These are phyloP conservation scores for Serendipita sp. DNA, from an alignment of 768 basidiomycete genomes.

Conservation along the genomic window DNA sequence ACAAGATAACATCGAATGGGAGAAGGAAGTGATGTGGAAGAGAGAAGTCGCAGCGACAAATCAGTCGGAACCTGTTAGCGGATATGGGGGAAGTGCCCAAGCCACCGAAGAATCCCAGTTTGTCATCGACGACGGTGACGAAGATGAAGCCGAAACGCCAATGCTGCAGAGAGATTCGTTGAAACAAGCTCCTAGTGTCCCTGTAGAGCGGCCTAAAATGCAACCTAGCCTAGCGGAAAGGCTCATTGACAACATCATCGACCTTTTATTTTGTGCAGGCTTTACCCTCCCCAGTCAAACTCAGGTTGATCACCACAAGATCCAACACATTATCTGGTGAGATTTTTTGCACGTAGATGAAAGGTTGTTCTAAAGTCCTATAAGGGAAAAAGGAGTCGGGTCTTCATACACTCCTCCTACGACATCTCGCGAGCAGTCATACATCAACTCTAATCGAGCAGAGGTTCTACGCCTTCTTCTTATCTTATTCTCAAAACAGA, in stretches of 20 bases:
- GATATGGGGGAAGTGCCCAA: conserved; percentile 10
- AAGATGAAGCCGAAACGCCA: conserved; percentile 23
- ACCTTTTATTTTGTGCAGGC: conserved; percentile 84
- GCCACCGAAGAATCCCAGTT: conserved; percentile 38
- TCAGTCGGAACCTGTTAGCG: conserved; percentile 10
- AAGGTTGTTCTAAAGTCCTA: conserved; percentile 8
- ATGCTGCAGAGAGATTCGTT: conserved; percentile 12
- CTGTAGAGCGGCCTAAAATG: conserved; percentile 11
- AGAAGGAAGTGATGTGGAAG: conserved; percentile 73
- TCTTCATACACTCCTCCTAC: conserved; percentile 62
- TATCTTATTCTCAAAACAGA: conserved; percentile 77
- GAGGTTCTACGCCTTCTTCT: conserved; percentile 84
- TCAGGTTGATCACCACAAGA: conserved; percentile 65
- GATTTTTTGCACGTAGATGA: conserved; percentile 16
- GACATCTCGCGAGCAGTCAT: conserved; percentile 24
- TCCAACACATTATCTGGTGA: conserved; percentile 80
- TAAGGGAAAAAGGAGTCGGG: conserved; percentile 90
- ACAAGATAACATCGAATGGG: conserved; percentile 58
- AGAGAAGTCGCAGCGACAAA: conserved; percentile 34
- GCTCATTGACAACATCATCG: conserved; percentile 63
- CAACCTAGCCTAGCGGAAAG: conserved; percentile 65
- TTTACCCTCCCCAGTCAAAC: conserved; percentile 74
- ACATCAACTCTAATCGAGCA: conserved; percentile 62
- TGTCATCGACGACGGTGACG: conserved; percentile 79
- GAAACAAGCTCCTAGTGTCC: conserved; percentile 8